Base-by-base conservation (phyloP, 805 yeast species). In the Ascoidea tarda region DNA sequence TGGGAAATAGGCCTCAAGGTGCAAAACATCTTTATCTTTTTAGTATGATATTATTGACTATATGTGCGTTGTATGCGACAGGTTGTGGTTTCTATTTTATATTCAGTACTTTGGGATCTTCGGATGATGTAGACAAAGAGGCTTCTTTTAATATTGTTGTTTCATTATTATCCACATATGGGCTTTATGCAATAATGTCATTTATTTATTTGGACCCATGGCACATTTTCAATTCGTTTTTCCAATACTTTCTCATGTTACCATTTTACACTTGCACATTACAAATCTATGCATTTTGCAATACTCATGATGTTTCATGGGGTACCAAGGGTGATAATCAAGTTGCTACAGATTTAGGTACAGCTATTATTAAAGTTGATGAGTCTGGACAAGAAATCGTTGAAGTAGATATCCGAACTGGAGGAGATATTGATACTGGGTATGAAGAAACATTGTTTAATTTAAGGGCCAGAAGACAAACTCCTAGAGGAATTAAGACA, bases 1-100 rank as follows among this genome's bases (percentile, higher is more conserved):
- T 93, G 78, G 99, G 99, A 58, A 93, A 93, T 63, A 77, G 98
- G 62, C 99, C 99, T 2, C 98, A 93, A 60, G 99, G 99, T 42
- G 91, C 96, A 0, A 82, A 82, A 53, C 81, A 77, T 51, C 67
- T 91, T 50, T 93, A 89, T 68, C 73, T 87, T 61, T 68, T 76
- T 0, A 76, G 90, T 42, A 87, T 93, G 68, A 70, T 82, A 1
- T 67, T 88, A 47, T 69, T 93, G 55, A 83, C 91, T 0, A 56
- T 87, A 33, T 86, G 96, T 64, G 89, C 96, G 0, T 67, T 80
- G 1, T 93, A 87, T 66, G 85, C 96, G 0, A 71, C 90, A 52
- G 70, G 81, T 48, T 84, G 89, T 57, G 97, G 97, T 28, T 72
- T 93, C 56, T 82, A 80, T 60, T 91, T 87, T 66, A 87, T 91